phyloP scores from a whole-genome alignment of 176 grass and related monocot species.

The Carex kokanica region DNA sequence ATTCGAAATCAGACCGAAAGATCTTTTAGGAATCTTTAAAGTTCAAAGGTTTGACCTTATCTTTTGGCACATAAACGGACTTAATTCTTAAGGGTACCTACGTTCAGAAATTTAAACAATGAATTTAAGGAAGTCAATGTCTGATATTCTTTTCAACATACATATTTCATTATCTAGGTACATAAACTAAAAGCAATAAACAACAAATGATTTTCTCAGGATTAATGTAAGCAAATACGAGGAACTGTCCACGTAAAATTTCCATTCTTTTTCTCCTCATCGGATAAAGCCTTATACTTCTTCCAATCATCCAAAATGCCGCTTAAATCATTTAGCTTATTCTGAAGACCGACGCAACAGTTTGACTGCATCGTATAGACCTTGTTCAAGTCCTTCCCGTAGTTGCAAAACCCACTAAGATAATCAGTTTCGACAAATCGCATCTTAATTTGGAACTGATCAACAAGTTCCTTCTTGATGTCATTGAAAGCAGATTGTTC shows the following conservation, averaged over 20 bases:
- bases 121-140: too few species aligned
- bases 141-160: background rate
- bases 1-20: too few species aligned
- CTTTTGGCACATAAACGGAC: too few species aligned
- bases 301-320: slow-evolving; percentile 32
- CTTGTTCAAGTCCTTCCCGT: slow-evolving; percentile 36
- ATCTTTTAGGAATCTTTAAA: too few species aligned
- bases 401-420: slow-evolving; percentile 39
- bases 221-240: background rate
- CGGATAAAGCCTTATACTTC: background rate
- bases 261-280: slow-evolving; percentile 3
- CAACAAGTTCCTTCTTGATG: slow-evolving; percentile 29
- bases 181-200: background rate
- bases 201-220: background rate
- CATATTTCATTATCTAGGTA: background rate
- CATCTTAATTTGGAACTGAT: background rate
- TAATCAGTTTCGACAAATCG: slow-evolving; percentile 45
- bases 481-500: slow-evolving; percentile 42
- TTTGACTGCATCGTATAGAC: slow-evolving; percentile 36
- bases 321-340: slow-evolving; percentile 28
- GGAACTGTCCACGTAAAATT: slow-evolving; percentile 21
- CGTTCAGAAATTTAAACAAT: too few species aligned
- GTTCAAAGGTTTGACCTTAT: too few species aligned
- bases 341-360: slow-evolving; percentile 16
- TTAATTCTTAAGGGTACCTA: too few species aligned